Evolutionary conservation across 208 protist genomes (phyloP).

Genomic region (Leishmania martiniquensis): DNA sequence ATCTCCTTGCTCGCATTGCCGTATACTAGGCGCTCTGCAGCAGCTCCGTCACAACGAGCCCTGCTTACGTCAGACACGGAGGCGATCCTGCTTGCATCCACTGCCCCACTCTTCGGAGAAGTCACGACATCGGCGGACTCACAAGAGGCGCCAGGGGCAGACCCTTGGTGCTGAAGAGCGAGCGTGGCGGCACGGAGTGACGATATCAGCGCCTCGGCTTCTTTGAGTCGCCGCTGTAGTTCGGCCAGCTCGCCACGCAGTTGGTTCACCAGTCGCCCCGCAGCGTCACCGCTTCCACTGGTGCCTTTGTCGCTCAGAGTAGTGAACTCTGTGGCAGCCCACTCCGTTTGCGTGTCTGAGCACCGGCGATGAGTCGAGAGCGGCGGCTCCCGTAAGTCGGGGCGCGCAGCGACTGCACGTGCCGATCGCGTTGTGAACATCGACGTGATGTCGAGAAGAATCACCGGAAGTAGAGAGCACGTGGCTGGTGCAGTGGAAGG

Average conservation of each 20-base stretch:
- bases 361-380: slow-evolving; percentile 2
- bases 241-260: slow-evolving; percentile 3
- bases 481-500: not conserved
- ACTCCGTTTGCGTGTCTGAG: slow-evolving; percentile 1
- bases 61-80: not conserved
- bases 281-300: not conserved
- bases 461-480: slow-evolving; percentile 31
- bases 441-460: slow-evolving; percentile 58
- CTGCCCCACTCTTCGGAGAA: not conserved
- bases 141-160: not conserved
- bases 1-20: not conserved
- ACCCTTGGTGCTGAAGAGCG: not conserved
- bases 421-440: slow-evolving; percentile 29
- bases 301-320: not conserved
- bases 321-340: not conserved
- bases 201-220: not conserved
- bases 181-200: not conserved
- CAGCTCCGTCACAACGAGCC: not conserved
- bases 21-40: not conserved
- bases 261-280: not conserved
- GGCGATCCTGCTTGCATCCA: not conserved
- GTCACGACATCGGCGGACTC: not conserved
- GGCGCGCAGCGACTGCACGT: not conserved
- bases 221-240: not conserved
- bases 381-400: not conserved